Evolutionary conservation across 2,329 filamentous ascomycete species (phyloP).

Genomic region (Aureobasidium uvarum): DNA sequence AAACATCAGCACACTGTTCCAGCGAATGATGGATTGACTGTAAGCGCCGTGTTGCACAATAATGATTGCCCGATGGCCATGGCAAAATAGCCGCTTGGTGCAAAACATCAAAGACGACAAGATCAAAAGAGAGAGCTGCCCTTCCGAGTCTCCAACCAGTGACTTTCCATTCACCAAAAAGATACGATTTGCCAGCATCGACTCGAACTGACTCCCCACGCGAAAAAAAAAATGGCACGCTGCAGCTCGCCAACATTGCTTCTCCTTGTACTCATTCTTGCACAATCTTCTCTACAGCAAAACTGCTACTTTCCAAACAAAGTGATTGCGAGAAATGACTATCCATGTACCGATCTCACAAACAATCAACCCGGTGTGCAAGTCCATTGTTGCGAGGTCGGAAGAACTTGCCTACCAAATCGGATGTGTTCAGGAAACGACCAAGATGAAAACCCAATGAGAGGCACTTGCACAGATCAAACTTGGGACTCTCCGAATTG

Average conservation of each 20-base stretch:
- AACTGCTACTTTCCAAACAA: neutral
- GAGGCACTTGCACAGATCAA: constrained; percentile 4
- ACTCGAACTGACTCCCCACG: too few relatives aligned
- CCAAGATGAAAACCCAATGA: neutral
- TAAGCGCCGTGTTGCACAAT: neutral
- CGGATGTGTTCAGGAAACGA: neutral
- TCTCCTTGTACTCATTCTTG: neutral
- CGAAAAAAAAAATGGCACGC: neutral
- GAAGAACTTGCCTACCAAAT: neutral
- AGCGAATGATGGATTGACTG: neutral
- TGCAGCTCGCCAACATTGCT: neutral
- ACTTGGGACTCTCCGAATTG: neutral
- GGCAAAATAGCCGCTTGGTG: neutral
- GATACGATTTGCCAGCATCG: neutral
- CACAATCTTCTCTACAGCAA: neutral
- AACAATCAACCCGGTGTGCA: neutral
- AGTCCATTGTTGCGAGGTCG: neutral
- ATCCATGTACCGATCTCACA: neutral
- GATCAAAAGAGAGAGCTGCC: neutral
- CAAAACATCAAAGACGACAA: neutral
- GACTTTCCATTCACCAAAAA: neutral
- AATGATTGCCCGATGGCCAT: neutral
- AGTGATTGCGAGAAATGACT: neutral
- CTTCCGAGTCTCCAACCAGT: neutral
- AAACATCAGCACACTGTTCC: neutral